Evolutionary conservation across 179 eudicot genomes (phyloP), one percentile per base, ranked within the genome.

Genomic region (Gypsophila paniculata): DNA sequence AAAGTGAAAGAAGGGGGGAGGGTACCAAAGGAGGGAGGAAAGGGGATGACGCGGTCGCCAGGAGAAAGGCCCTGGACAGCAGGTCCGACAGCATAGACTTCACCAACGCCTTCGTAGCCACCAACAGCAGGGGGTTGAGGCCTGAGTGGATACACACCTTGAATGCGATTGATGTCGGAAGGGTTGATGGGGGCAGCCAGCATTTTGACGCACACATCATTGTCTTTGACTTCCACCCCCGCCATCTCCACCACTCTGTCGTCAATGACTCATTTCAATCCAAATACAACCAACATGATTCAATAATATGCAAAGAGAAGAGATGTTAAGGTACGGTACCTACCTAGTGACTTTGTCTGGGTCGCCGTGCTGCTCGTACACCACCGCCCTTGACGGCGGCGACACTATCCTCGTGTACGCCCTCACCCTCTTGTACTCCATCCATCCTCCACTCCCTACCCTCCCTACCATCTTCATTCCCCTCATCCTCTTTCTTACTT

Each of bases 121-220:
- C 91, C 98, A 6, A 93, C 77, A 2, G 98, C 96, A 6, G 98
- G 98, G 8, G 90, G 85, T 26, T 71, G 80, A n/a, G 98, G 97
- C 84, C 90, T 84, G 72, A 93, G 93, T 0, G 98, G 97, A 74
- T 93, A 93, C 29, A 91, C 97, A 61, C 98, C 98, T 91, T 93
- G 75, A 26, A 93, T 93, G 68, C 98, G 83, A 72, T 93, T 93
- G 44, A 93, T 89, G 74, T 93, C 98, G 18, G 98, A 93, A n/a
- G 98, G 98, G 74, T 93, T 93, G 34, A 93, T 93, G 0, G 98
- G 96, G 79, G 97, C 85, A 26, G 98, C 98, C 10, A 93, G 83
- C 97, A 93, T 89, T 73, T 75, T 89, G 23, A 93, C 97, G 77
- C 98, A 93, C 0, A 93, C 90, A 14, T 93, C 96, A 38, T 84